Conservation (phyloP, 805 yeast genomes). For the Candida methanosorbosa region DNA sequence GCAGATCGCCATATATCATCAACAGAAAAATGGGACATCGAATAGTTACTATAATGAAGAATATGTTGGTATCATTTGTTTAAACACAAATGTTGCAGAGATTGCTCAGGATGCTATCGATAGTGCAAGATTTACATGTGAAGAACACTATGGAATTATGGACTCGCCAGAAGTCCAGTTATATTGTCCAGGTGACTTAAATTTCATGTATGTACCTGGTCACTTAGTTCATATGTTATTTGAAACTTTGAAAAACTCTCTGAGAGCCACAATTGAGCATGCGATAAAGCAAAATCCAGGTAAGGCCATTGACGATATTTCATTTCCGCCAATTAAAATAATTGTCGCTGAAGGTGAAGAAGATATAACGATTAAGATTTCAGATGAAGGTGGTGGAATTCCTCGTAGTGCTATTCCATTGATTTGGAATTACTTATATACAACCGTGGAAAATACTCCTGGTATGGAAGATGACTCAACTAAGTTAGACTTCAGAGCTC, state of each 20-base stretch:
- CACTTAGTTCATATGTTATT: conserved; percentile 87
- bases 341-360: conserved; percentile 85
- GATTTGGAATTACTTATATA: conserved; percentile 87
- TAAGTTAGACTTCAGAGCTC: conserved; percentile 58
- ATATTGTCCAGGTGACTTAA: conserved; percentile 66
- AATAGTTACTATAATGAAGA: conserved; percentile 58
- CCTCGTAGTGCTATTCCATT: conserved; percentile 76
- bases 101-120: conserved; percentile 84
- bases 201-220: conserved; percentile 89
- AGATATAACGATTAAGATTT: conserved; percentile 82
- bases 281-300: conserved; percentile 49
- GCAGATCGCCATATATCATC: conserved; percentile 58
- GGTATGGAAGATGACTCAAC: conserved; percentile 38
- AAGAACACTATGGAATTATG: conserved; percentile 79
- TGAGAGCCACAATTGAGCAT: conserved; percentile 83
- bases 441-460: conserved; percentile 74
- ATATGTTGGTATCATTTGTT: conserved; percentile 85
- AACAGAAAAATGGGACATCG: conserved; percentile 15
- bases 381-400: conserved; percentile 93
- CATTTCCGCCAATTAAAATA: conserved; percentile 77
- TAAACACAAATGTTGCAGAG: conserved; percentile 75
- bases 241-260: conserved; percentile 79
- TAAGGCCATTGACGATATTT: conserved; percentile 48
- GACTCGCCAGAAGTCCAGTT: conserved; percentile 81
- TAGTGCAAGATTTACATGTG: conserved; percentile 84